Evolutionary conservation across 192 early-diverging fungal species (phyloP), one percentile per base, ranked within the genome.

Genomic region (Blastocladiella britannica): DNA sequence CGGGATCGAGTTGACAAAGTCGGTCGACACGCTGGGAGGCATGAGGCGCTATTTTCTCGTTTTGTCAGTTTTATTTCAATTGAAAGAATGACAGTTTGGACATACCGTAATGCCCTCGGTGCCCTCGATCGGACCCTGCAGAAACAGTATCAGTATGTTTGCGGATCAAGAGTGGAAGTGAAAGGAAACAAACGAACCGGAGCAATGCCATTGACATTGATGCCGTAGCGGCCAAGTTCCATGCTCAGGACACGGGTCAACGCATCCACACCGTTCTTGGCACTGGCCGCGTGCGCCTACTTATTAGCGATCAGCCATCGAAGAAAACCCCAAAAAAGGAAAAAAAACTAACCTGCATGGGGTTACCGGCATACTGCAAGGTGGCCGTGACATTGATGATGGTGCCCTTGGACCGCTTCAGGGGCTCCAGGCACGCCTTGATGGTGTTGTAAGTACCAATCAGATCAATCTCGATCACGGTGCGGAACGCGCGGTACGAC

Each of bases 301-400:
- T 61, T 60, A 56, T 71, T 63, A 25, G 57, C 54, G 29, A 58
- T 52, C 18, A 15, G 18, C 6, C 53, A 24, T 12, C 15, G 25
- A 68, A n/a, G 9, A 22, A 22, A 24, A 23, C 8, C 7, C 4
- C 4, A 7, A 5, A 8, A 5, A 15, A 6, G 27, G 43, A 5
- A 29, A 5, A 51, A 58, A 53, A 59, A 28, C 63, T 62, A 22
- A 63, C 65, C 60, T 75, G 71, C 55, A 71, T 63, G 9, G 69
- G 60, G 5, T 67, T 68, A 26, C 69, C 78, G 12, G 63, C 66
- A 62, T 86, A 84, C 8, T 74, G 76, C 24, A 86, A 65, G 15
- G 79, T 86, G 2, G 85, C 83, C 12, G 73, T 72, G 25, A 87
- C 76, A 63, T 81, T 85, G 57, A 87, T 72, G 55, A 87, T 68